Conservation (phyloP, 495 filamentous ascomycete species). For the Hyaloscypha finlandica region DNA sequence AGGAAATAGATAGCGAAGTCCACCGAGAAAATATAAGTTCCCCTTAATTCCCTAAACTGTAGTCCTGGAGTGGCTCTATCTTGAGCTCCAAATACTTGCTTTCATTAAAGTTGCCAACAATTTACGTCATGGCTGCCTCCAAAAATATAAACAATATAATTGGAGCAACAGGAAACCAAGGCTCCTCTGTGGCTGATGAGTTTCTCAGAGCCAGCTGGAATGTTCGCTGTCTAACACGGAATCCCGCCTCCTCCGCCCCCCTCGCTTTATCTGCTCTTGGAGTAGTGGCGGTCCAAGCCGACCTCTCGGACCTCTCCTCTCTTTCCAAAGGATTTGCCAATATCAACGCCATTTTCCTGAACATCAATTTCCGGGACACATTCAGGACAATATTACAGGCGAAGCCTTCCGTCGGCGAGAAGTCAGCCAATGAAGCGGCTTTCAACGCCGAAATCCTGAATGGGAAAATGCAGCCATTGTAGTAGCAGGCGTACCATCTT, state of each 20-base stretch:
- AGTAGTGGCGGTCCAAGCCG: constrained; percentile 49
- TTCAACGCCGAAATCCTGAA: constrained; percentile 11
- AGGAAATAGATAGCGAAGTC: too few relatives aligned
- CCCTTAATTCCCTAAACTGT: too few relatives aligned
- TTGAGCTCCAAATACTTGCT: too few relatives aligned
- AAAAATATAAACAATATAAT: constrained; percentile 24
- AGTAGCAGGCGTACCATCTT: constrained; percentile 44
- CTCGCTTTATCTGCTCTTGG: constrained; percentile 43
- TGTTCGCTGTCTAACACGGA: constrained; percentile 46
- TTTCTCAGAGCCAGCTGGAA: constrained; percentile 43
- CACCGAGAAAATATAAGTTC: too few relatives aligned
- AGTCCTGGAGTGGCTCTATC: too few relatives aligned
- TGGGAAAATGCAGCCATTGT: constrained; percentile 30
- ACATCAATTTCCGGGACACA: constrained; percentile 52
- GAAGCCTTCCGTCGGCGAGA: constrained; percentile 36
- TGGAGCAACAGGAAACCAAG: constrained; percentile 37
- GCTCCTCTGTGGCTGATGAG: constrained; percentile 44
- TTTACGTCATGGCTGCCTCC: constrained; percentile 13
- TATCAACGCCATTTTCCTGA: constrained; percentile 52
- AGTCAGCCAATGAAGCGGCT: constrained; percentile 21
- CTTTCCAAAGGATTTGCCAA: constrained; percentile 48
- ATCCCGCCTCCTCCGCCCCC: constrained; percentile 41
- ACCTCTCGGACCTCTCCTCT: constrained; percentile 45
- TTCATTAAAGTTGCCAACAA: too few relatives aligned
- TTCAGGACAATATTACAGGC: constrained; percentile 13